A percentile compares a stretch with the other conserved stretches of the same genome.
Evolutionary conservation across 2,329 filamentous ascomycete genomes (phyloP).

Genomic region (Aureobasidium uvarum): DNA sequence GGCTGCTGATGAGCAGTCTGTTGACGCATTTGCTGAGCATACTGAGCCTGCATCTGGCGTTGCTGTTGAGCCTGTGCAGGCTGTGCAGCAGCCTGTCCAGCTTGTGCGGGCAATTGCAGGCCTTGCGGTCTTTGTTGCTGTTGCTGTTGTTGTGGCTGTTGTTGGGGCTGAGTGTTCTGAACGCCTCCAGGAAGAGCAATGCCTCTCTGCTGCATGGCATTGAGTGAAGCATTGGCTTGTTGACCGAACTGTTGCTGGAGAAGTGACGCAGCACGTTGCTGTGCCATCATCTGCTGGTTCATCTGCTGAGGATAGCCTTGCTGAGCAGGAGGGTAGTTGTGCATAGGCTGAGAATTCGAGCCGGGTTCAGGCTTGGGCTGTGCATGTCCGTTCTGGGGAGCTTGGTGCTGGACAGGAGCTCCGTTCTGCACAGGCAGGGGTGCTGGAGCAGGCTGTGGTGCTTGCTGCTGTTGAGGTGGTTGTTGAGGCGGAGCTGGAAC

Average conservation of each 20-base stretch:
- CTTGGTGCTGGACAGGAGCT: constrained; percentile 34
- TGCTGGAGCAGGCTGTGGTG: constrained; percentile 33
- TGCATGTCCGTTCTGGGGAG: constrained; percentile 28
- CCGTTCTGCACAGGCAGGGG: constrained; percentile 43
- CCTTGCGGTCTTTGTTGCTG: constrained; percentile 38
- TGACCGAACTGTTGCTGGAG: constrained; percentile 60
- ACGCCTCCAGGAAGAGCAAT: constrained; percentile 29
- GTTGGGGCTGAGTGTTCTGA: constrained; percentile 6
- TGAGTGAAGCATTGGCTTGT: constrained; percentile 65
- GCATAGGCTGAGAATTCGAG: constrained; percentile 29
- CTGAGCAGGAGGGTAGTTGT: constrained; percentile 35
- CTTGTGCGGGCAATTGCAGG: constrained; percentile 38
- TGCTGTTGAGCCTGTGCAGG: constrained; percentile 42
- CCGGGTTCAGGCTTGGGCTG: constrained; percentile 56
- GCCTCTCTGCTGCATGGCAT: constrained; percentile 52
- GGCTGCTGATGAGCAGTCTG: constrained; percentile 41
- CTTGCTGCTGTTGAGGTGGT: constrained; percentile 35
- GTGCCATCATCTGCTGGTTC: constrained; percentile 49
- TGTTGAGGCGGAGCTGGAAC: constrained; percentile 52
- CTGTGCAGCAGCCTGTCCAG: constrained; percentile 27
- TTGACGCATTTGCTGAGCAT: constrained; percentile 38
- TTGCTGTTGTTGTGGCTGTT: constrained; percentile 25
- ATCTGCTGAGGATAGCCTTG: constrained; percentile 39
- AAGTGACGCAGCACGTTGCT: constrained; percentile 54
- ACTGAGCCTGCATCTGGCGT: constrained; percentile 34